Evolutionary conservation across 225 moss, liverwort and hornwort genomes (phyloP), one percentile per base, ranked within the genome.

Genomic region (Lunularia cruciata): DNA sequence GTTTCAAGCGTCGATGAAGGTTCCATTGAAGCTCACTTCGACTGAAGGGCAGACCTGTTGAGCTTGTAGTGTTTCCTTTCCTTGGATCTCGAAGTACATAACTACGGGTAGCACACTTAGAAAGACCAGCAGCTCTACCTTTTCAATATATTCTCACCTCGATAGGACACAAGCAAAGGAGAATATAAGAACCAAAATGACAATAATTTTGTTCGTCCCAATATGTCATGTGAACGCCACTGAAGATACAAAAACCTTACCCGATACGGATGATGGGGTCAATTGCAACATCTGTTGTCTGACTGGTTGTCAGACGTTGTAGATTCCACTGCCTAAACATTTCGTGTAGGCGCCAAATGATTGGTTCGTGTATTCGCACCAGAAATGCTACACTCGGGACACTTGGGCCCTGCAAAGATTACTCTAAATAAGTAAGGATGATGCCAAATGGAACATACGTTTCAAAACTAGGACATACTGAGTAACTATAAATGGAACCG

Each of bases 341-440:
- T 57, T 96, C 95, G 75, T 92, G 95, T 60, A 96, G 77, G 37
- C 92, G 92, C 95, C 95, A 96, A 64, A 96, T 87, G 37, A 92
- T 86, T 65, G 95, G 95, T 75, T 96, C 95, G 67, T 92, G 95
- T 67, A 96, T 85, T 60, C 88, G 90, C 47, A 96, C 85, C 67
- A 90, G 69, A 79, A 96, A 96, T 60, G 85, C 83, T 49, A 90
- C 86, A 67, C 76, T 85, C 39, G 92, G 73, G 52, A 82, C 77
- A 62, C 82, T 88, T 71, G 94, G 89, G 57, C 94, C 88, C 91
- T 94, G 94, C 81, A 83, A 70, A 14, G 3, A 15, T 35, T 18
- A 19, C 14, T 5, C 16, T 5, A 31, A 18, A 31, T 14, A 0
- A 40, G 35, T 8, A 40, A 40, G 16, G 31, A 26, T 11, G 27